Percentiles rank a stretch among this genome's conserved stretches.
phyloP scores from a whole-genome alignment of 2,329 filamentous ascomycete genomes.

The Lizonia empirigonia region DNA sequence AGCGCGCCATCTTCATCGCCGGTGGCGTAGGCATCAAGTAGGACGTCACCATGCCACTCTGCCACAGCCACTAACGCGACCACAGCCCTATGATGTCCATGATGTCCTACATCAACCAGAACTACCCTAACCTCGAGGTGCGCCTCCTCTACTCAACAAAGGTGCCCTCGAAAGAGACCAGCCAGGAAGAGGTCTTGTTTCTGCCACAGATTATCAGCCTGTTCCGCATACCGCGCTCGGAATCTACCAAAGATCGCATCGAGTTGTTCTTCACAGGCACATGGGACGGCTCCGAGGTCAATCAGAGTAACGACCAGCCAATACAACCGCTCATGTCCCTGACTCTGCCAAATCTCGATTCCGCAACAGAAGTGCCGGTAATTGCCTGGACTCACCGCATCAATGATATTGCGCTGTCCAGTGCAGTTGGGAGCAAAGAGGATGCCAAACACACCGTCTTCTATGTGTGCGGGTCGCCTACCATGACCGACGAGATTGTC shows the following conservation, averaged over 20 bases:
- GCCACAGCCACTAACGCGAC: conserved; percentile 18
- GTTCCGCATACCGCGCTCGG: conserved; percentile 36
- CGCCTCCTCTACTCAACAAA: conserved; percentile 69
- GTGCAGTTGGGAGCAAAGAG: conserved; percentile 46
- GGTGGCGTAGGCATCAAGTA: conserved; percentile 84
- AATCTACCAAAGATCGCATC: conserved; percentile 37
- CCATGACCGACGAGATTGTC: conserved; percentile 56
- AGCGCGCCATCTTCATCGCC: conserved; percentile 73
- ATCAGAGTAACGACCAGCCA: conserved; percentile 32
- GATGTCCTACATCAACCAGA: conserved; percentile 63
- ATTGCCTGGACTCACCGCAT: conserved; percentile 44
- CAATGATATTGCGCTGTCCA: conserved; percentile 47
- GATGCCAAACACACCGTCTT: conserved; percentile 49
- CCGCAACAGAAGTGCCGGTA: conserved; percentile 38
- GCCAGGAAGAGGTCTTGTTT: conserved; percentile 43
- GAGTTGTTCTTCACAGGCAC: conserved; percentile 47
- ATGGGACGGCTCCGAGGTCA: conserved; percentile 35
- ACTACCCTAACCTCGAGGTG: conserved; percentile 51
- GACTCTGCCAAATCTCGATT: conserved; percentile 37
- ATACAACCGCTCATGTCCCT: conserved; percentile 43
- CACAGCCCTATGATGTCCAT: conserved; percentile 74
- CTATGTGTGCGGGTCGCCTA: conserved; percentile 57
- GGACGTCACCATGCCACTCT: conserved; percentile 30
- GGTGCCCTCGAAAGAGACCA: conserved; percentile 38
- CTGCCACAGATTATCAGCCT: conserved; percentile 42